phyloP scores from a whole-genome alignment of 1,139 yeast species.

The Torulaspora globosa region DNA sequence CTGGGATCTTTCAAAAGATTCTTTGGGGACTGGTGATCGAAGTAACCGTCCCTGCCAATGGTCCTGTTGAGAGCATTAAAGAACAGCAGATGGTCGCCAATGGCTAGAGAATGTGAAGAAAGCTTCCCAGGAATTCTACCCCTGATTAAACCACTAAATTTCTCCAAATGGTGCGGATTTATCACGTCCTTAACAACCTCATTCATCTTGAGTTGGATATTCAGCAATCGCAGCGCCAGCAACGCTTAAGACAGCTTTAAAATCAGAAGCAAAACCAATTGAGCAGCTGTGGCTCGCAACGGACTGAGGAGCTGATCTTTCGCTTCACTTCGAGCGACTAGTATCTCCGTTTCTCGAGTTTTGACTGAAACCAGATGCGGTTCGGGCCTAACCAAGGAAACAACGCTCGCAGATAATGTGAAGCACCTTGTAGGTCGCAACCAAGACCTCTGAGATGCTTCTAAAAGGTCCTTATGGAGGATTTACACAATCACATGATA shows the following conservation, averaged over 20 bases:
- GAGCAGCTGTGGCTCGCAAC: neutral
- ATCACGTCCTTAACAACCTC: constrained; percentile 7
- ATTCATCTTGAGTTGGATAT: neutral
- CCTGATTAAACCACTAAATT: constrained; percentile 5
- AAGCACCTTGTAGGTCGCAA: neutral
- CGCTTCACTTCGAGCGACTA: neutral
- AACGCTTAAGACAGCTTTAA: neutral
- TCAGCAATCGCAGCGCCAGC: neutral
- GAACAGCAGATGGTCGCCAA: constrained; percentile 65
- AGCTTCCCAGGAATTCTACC: constrained; percentile 5
- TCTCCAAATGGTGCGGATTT: constrained; percentile 8
- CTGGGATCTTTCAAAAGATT: constrained; percentile 12
- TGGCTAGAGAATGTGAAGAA: neutral
- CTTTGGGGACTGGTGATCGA: constrained; percentile 69
- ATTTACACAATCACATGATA: neutral
- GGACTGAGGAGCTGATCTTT: neutral
- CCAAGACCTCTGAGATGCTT: neutral
- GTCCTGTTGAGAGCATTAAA: constrained; percentile 53
- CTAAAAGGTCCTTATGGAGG: neutral
- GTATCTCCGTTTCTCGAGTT: neutral
- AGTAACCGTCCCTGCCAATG: constrained; percentile 75
- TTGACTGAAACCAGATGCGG: neutral
- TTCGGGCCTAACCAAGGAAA: neutral
- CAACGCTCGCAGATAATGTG: neutral
- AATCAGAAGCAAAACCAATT: neutral